Base-by-base conservation (phyloP, 768 basidiomycete genomes). In the Trametes gibbosa region DNA sequence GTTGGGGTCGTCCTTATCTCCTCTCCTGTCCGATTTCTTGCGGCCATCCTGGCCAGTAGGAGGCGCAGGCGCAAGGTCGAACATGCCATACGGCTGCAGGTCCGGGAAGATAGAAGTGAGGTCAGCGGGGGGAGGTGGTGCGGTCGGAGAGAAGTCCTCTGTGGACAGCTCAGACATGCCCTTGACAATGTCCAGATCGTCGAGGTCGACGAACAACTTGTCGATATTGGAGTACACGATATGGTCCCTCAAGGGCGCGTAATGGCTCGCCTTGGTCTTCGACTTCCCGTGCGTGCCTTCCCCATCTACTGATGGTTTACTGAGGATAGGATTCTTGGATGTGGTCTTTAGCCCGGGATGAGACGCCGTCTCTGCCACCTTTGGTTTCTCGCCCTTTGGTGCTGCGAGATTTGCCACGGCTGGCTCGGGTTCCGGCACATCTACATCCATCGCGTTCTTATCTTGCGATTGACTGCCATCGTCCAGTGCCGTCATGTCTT, bases 21-120 rank as follows among this genome's bases (percentile, higher is more conserved):
- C 53, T 75, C 63, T 78, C 62, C 79, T 79, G 63, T 84, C 87
- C 1, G 72, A 68, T 58, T 83, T 87, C 39, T 81, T 80, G 52
- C 81, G 82, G 21, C 60, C 70, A 77, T 86, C 72, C 73, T 66
- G 59, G 13, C 47, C 47, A 25, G 37, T 41, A 7, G 47, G 55
- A 2, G 29, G 39, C 10, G 62, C 43, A 21, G 61, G 42, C 5
- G 56, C 62, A 21, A 76, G 68, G 53, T 87, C 86, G 32, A 84
- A 73, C 52, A 90, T 74, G 12, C 75, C 76, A 40, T 84, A 76
- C 12, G 85, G 81, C 34, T 82, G 82, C 12, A 96, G 80, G 56
- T 97, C 96, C 0, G 95, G 93, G 70, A 97, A 97, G 41, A 98
- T 82, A 32, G 83, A 80, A 1, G 81, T 79, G 24, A 88, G 74